These are phyloP conservation scores for Cladosporium sp. DNA, from an alignment of 2,329 filamentous ascomycete genomes.

Conservation along the genomic window DNA sequence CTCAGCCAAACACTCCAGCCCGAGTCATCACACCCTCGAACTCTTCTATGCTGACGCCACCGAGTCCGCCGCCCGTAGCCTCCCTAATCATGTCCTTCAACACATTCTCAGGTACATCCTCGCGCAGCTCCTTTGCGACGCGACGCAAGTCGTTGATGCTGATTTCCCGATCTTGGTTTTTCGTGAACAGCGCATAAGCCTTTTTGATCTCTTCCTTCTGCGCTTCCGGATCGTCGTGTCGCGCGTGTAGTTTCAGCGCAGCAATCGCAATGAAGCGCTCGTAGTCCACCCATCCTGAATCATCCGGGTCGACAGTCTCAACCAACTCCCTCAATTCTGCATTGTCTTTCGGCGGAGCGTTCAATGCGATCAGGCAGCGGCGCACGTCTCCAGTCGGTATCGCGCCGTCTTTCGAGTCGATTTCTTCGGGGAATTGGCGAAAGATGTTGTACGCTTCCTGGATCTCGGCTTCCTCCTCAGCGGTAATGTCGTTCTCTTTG, in stretches of 20 bases:
- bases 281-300: constrained; percentile 75
- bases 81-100: constrained; percentile 93
- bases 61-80: constrained; percentile 78
- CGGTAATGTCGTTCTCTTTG: constrained; percentile 83
- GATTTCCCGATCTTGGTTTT: constrained; percentile 63
- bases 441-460: constrained; percentile 87
- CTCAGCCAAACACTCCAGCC: constrained; percentile 77
- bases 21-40: constrained; percentile 84
- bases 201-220: constrained; percentile 71
- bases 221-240: constrained; percentile 49
- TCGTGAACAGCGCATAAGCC: constrained; percentile 79
- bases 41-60: constrained; percentile 73
- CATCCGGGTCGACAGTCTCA: constrained; percentile 78
- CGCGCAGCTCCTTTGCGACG: constrained; percentile 78
- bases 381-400: constrained; percentile 48
- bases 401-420: constrained; percentile 63
- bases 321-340: constrained; percentile 75
- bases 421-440: constrained; percentile 43
- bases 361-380: constrained; percentile 65
- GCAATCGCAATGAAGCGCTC: constrained; percentile 82
- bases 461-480: constrained; percentile 85
- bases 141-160: constrained; percentile 75
- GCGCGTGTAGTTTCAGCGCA: constrained; percentile 74
- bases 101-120: constrained; percentile 79
- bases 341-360: constrained; percentile 64